Conservation (phyloP, 495 filamentous ascomycete genomes). For the Penicillium flavigenum region DNA sequence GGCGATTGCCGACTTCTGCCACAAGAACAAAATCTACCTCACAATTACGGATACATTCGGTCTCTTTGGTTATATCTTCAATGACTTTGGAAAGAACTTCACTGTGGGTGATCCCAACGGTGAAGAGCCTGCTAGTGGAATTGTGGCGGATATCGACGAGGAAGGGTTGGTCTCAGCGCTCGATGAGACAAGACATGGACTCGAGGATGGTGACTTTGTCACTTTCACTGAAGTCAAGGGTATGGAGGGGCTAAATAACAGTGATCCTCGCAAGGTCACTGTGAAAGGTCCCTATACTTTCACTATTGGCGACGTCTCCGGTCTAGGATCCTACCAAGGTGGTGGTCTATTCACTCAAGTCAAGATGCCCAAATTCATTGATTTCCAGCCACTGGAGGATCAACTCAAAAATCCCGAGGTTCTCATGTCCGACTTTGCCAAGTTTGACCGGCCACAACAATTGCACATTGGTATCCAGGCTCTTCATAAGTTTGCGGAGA, state of each 20-base stretch:
- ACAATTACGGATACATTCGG: slow-evolving; percentile 87
- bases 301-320: slow-evolving; percentile 90
- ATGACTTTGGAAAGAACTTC: slow-evolving; percentile 95
- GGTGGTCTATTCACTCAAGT: slow-evolving; percentile 92
- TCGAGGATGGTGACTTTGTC: slow-evolving; percentile 95
- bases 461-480: slow-evolving; percentile 93
- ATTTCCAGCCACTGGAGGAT: slow-evolving; percentile 76
- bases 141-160: slow-evolving; percentile 84
- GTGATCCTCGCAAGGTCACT: slow-evolving; percentile 80
- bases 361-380: slow-evolving; percentile 93
- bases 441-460: slow-evolving; percentile 90
- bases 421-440: slow-evolving; percentile 92
- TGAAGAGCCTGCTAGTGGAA: slow-evolving; percentile 82
- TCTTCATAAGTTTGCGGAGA: slow-evolving; percentile 75
- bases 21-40: slow-evolving; percentile 85
- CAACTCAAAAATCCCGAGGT: slow-evolving; percentile 85
- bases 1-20: slow-evolving; percentile 84
- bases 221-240: slow-evolving; percentile 92
- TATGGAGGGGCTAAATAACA: slow-evolving; percentile 84
- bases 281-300: slow-evolving; percentile 97
- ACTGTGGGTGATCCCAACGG: slow-evolving; percentile 85
- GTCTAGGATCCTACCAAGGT: slow-evolving; percentile 76
- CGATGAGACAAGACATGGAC: slow-evolving; percentile 91
- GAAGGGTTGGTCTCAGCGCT: slow-evolving; percentile 90
- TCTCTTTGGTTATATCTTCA: slow-evolving; percentile 94